Conservation (phyloP, 371 early-diverging fungal genomes). For the Paraphysoderma sedebokerense region DNA sequence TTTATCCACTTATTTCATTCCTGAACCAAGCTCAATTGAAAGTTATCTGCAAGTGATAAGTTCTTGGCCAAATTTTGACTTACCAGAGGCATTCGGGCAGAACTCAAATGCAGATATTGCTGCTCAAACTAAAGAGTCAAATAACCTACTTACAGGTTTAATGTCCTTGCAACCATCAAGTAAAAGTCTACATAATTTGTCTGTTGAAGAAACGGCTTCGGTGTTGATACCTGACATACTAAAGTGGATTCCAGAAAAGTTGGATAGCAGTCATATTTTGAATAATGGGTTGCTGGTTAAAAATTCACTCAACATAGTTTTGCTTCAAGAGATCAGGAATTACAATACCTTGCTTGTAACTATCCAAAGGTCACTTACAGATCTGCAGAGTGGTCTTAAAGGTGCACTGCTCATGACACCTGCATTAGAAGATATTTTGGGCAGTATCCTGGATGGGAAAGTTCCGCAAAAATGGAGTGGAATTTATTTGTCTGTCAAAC, state of each 20-base stretch:
- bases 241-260: constrained; percentile 20
- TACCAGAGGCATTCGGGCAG: constrained; percentile 38
- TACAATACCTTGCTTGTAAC: constrained; percentile 30
- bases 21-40: constrained; percentile 13
- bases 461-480: constrained; percentile 27
- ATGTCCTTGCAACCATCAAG: constrained; percentile 27
- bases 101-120: constrained; percentile 42
- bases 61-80: constrained; percentile 26
- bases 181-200: constrained; percentile 7
- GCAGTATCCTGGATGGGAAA: constrained; percentile 24
- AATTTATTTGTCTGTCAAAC: constrained; percentile 30
- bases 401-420: constrained; percentile 40
- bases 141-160: constrained; percentile 33
- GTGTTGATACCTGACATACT: constrained; percentile 31
- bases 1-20: constrained; percentile 25
- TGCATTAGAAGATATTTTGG: constrained; percentile 31
- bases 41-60: constrained; percentile 29
- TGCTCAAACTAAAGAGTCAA: constrained; percentile 27
- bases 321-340: constrained; percentile 36
- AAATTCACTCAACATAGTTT: constrained; percentile 25
- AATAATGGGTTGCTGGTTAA: constrained; percentile 18
- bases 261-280: constrained; percentile 25
- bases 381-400: constrained; percentile 27
- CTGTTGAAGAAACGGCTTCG: constrained; percentile 27
- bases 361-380: constrained; percentile 25